Evolutionary conservation across 192 early-diverging fungal genomes (phyloP).

Genomic region (Endogone sp.): DNA sequence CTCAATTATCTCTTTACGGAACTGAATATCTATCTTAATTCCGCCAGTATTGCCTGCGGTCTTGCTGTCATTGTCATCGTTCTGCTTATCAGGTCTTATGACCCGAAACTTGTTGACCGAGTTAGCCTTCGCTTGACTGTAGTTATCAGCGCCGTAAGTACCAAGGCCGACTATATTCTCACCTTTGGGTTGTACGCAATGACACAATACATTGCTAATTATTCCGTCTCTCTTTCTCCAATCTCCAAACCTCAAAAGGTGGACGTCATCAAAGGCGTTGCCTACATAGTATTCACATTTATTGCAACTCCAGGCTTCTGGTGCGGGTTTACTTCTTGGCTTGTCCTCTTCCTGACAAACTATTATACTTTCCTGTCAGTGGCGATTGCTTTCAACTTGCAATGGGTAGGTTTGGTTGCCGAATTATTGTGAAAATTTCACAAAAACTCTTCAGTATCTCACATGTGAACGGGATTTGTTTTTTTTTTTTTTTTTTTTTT

Average conservation of each 20-base stretch:
- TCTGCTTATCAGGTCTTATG: background rate
- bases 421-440: no score
- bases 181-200: no score
- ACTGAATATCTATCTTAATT: conserved; percentile 3
- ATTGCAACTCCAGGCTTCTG: conserved; percentile 9
- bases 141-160: conserved; percentile 5
- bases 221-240: no score
- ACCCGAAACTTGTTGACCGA: conserved; percentile 3
- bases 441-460: no score
- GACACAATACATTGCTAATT: no score
- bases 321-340: conserved; percentile 9
- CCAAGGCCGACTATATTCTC: no score
- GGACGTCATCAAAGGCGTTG: conserved; percentile 6
- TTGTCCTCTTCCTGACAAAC: conserved; percentile 13
- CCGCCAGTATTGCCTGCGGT: background rate
- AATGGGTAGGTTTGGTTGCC: conserved; percentile 11
- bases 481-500: no score
- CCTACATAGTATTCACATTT: conserved; percentile 14
- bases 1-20: conserved; percentile 8
- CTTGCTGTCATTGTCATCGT: conserved; percentile 1
- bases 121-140: conserved; percentile 11
- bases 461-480: no score
- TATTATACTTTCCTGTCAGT: conserved; percentile 12
- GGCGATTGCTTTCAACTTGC: conserved; percentile 14
- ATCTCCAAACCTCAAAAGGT: no score